These are phyloP conservation scores for Mycena epipterygia DNA, from an alignment of 768 basidiomycete species.

Conservation along the genomic window DNA sequence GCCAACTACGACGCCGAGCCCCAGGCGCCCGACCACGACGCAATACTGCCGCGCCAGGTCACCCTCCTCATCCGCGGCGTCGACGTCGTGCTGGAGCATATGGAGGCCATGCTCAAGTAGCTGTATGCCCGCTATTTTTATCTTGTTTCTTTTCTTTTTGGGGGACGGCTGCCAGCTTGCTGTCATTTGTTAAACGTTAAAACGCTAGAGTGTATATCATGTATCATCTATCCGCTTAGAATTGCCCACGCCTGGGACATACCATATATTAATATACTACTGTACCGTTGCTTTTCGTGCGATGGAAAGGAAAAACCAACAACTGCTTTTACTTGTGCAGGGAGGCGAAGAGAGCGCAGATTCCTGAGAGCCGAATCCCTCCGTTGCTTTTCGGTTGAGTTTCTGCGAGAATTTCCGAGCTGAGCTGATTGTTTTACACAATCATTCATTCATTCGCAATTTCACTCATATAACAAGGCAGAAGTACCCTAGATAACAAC, in stretches of 20 bases:
- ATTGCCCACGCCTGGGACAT: neutral
- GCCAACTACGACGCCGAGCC: slow-evolving; percentile 25
- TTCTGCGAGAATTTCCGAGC: no score
- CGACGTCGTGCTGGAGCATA: slow-evolving; percentile 73
- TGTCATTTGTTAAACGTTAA: neutral
- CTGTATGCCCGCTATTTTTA: neutral
- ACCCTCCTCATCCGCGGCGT: slow-evolving; percentile 72
- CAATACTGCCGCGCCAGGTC: slow-evolving; percentile 70
- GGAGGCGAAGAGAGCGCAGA: no score
- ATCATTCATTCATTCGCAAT: no score
- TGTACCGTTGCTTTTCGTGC: neutral
- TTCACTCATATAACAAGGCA: no score
- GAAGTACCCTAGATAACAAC: slow-evolving; percentile 8
- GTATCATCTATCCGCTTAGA: neutral
- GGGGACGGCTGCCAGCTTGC: neutral
- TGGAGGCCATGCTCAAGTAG: slow-evolving; percentile 69
- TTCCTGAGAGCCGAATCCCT: no score
- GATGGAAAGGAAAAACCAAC: no score
- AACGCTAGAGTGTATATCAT: neutral
- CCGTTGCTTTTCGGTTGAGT: no score
- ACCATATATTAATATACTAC: neutral
- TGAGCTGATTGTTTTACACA: no score
- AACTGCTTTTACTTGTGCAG: no score
- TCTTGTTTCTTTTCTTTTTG: neutral
- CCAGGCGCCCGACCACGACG: slow-evolving; percentile 9